A percentile compares a stretch with the other conserved stretches of the same genome.
Evolutionary conservation across 2,329 filamentous ascomycete genomes (phyloP).

Genomic region (Stemphylium lycopersici): DNA sequence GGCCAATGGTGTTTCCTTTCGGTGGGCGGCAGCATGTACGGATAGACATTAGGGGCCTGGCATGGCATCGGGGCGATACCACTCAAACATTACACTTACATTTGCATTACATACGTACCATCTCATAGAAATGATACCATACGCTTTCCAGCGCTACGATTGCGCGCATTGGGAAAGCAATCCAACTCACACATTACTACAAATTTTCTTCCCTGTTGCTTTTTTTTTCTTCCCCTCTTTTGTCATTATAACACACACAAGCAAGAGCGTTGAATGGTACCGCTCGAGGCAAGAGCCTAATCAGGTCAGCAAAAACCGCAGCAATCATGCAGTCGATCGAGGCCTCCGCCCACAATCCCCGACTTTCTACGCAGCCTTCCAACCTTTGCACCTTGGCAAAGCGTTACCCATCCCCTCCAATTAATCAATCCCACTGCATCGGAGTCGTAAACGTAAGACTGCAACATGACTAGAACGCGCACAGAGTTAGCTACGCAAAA

Average conservation of each 20-base stretch:
- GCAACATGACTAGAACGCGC: no score
- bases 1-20: constrained; percentile 6
- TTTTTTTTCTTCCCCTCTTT: neutral
- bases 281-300: no score
- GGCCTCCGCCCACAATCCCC: no score
- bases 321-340: no score
- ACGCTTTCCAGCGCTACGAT: constrained; percentile 15
- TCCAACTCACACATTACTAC: neutral
- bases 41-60: neutral
- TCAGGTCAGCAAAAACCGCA: no score
- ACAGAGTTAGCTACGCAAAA: no score
- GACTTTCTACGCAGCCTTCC: no score
- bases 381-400: no score
- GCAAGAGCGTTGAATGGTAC: neutral
- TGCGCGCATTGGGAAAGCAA: constrained; percentile 1
- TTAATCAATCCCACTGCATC: no score
- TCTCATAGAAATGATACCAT: constrained; percentile 31
- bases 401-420: no score
- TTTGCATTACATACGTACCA: no score
- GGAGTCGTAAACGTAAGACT: no score
- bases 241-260: neutral
- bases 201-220: neutral
- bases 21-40: neutral
- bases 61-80: constrained; percentile 8
- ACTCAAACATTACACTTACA: neutral